These are phyloP conservation scores for Stagonosporopsis vannaccii DNA, from an alignment of 2,329 filamentous ascomycete species.

Conservation along the genomic window DNA sequence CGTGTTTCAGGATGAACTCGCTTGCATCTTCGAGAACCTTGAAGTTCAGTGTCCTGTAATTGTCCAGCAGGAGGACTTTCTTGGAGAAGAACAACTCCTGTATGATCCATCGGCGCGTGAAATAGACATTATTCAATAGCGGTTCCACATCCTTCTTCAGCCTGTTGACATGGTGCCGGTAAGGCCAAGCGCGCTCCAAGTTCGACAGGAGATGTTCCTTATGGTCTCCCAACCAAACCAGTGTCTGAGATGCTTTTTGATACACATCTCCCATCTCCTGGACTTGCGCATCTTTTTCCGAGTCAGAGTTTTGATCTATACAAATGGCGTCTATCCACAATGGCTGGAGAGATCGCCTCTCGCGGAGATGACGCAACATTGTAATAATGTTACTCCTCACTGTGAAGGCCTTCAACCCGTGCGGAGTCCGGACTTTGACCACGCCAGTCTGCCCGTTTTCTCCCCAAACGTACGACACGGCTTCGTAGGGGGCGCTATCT, in stretches of 20 bases:
- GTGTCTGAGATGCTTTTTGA: not conserved
- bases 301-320: not conserved
- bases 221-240: not conserved
- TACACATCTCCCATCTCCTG: not conserved
- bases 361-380: not conserved
- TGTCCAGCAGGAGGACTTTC: not conserved
- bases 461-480: slow-evolving; percentile 4
- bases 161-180: not conserved
- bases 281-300: not conserved
- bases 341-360: not conserved
- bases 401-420: not conserved
- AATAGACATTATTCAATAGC: not conserved
- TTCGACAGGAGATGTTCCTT: not conserved
- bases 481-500: not conserved
- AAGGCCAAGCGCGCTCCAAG: not conserved
- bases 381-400: not conserved
- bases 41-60: not conserved
- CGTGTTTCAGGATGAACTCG: not conserved
- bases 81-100: slow-evolving; percentile 1
- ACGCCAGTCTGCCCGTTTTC: not conserved
- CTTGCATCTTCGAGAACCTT: not conserved
- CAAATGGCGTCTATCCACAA: slow-evolving; percentile 4
- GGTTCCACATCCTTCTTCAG: not conserved
- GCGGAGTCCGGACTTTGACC: not conserved
- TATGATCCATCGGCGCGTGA: slow-evolving; percentile 5